These are phyloP conservation scores for Conticribra weissflogii DNA, from an alignment of 108 stramenopile genomes.

Conservation along the genomic window DNA sequence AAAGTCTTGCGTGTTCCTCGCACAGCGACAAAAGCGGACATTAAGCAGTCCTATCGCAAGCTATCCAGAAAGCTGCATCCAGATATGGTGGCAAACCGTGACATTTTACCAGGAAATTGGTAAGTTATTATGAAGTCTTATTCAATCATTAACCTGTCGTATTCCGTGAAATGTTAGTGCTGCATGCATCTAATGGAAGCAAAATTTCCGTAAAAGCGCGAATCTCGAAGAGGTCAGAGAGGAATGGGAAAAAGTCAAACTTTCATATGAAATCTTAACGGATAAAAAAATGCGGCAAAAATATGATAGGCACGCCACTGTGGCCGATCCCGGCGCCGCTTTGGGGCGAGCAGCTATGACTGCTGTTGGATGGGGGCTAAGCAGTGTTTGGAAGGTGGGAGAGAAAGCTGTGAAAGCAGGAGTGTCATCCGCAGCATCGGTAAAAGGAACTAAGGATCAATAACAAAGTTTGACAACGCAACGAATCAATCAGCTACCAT, in stretches of 20 bases:
- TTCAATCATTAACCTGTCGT: conserved; percentile 1
- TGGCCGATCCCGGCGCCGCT: conserved; percentile 70
- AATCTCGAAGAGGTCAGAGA: conserved; percentile 72
- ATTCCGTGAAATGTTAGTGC: background rate
- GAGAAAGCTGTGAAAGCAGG: background rate
- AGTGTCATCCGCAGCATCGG: no score
- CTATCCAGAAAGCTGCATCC: conserved; percentile 39
- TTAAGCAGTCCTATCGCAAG: conserved; percentile 44
- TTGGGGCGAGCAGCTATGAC: conserved; percentile 61
- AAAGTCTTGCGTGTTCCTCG: conserved; percentile 51
- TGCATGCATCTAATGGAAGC: background rate
- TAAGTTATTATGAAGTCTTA: conserved; percentile 24
- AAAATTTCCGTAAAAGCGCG: conserved; percentile 35
- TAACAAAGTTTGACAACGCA: no score
- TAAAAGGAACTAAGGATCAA: no score
- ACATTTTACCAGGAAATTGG: conserved; percentile 75
- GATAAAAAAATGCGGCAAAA: conserved; percentile 53
- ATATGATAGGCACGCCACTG: conserved; percentile 65
- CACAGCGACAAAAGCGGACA: conserved; percentile 39
- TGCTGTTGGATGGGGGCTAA: conserved; percentile 49
- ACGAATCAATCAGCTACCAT: no score
- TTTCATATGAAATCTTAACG: conserved; percentile 72
- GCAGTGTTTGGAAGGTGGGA: conserved; percentile 35
- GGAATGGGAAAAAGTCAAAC: conserved; percentile 81
- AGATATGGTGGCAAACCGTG: conserved; percentile 32